Conservation (phyloP, 345 rosid genomes). For the Gossypium longicalyx region DNA sequence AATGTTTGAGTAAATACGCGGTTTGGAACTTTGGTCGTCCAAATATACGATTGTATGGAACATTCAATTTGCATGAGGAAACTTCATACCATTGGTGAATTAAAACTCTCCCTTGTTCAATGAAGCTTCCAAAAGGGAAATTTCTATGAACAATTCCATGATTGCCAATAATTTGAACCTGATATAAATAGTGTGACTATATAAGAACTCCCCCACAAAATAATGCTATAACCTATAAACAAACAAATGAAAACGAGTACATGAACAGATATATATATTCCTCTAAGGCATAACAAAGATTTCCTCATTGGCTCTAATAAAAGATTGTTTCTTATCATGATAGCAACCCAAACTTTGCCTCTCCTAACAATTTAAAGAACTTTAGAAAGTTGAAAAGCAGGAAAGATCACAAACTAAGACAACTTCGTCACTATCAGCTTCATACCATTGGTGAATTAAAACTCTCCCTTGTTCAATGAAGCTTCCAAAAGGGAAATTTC, state of each 20-base stretch:
- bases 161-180: background rate
- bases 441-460: background rate
- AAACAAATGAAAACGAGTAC: no score
- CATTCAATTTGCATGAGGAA: background rate
- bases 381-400: no score
- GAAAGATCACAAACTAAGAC: no score
- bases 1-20: no score
- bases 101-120: background rate
- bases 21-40: no score
- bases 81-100: background rate
- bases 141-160: background rate
- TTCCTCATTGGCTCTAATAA: no score
- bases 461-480: background rate
- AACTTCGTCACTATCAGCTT: no score
- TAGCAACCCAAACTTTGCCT: no score
- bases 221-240: background rate
- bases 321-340: no score
- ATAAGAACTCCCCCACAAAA: background rate
- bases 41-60: background rate
- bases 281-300: no score
- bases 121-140: background rate
- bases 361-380: no score
- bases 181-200: background rate
- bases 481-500: background rate
- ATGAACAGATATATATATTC: no score